Conservation (phyloP, 148 eudicot genomes). For the Nyssa sinensis region DNA sequence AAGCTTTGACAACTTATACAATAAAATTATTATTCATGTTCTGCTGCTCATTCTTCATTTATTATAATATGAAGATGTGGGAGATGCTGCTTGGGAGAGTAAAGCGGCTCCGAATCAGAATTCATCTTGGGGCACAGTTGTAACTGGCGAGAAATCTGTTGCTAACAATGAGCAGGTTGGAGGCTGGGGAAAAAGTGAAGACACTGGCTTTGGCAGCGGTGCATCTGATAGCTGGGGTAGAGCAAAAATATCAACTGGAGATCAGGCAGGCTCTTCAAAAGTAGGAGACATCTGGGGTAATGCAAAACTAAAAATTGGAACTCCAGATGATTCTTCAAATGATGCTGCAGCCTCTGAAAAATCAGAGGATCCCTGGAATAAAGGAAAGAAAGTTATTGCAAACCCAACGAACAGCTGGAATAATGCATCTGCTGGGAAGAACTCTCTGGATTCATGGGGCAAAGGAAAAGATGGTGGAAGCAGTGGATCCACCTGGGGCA, state of each 20-base stretch:
- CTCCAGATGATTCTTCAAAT: constrained; percentile 2
- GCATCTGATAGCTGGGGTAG: constrained; percentile 36
- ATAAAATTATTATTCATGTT: neutral
- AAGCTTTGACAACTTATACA: neutral
- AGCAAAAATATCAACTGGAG: constrained; percentile 21
- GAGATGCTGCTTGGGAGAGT: constrained; percentile 47
- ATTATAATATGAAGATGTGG: constrained; percentile 24
- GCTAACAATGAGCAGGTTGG: constrained; percentile 28
- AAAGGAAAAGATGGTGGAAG: constrained; percentile 19
- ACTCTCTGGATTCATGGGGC: constrained; percentile 20
- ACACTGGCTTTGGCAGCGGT: neutral
- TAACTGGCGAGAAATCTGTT: constrained; percentile 25
- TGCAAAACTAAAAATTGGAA: neutral
- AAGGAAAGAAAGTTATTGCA: neutral
- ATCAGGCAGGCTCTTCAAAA: constrained; percentile 28
- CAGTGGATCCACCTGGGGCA: constrained; percentile 32
- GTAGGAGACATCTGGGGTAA: constrained; percentile 1
- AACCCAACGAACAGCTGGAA: constrained; percentile 16
- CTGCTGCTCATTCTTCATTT: neutral
- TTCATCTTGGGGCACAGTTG: constrained; percentile 48
- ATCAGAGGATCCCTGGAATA: neutral
- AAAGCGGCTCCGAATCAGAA: constrained; percentile 35
- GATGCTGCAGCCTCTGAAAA: constrained; percentile 19
- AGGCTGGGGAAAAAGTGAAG: constrained; percentile 30
- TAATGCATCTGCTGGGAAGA: constrained; percentile 15